Evolutionary conservation across 371 early-diverging fungal genomes (phyloP), one percentile per base, ranked within the genome.

Genomic region (Apophysomyces elegans): DNA sequence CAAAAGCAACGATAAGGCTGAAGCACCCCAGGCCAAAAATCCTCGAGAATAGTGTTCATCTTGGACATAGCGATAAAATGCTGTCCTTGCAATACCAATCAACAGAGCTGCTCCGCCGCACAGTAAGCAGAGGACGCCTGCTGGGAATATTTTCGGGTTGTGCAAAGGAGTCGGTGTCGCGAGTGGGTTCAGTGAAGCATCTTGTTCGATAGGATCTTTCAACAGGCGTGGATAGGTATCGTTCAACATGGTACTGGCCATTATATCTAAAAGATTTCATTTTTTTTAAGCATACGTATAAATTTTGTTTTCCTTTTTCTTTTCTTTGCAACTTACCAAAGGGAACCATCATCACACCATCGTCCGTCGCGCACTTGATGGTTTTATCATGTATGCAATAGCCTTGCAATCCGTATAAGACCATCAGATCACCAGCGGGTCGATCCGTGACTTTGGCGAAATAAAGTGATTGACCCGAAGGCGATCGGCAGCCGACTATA

Each of bases 21-120:
- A 45, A 8, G 78, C 65, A 13, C 65, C 74, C 26, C 67, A 65
- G 8, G 78, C 76, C 9, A 79, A 63, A 46, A 82, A 82, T 14
- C 78, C 83, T 46, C 83, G 71, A 13, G 77, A 64, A 65, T 76
- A 79, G 58, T 73, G 60, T 41, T 71, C 63, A 56, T 82, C 83
- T 14, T 64, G 69, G 41, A 77, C 75, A 36, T 54, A 58, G 6
- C 62, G 63, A 18, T 71, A 74, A 26, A 44, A 45, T 5, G 67
- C 13, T 4, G 64, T 45, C 18, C 71, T 63, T 9, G 63, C 46
- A 2, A 78, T 1, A 12, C 73, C 73, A 0, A 74, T 62, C 4
- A 66, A 41, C 0, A 73, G 46, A 14, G 73, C 70, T 5, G 65
- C 56, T 1, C 70, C 69, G 8, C 76, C 73, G 50, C 73, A 72